Base-by-base conservation (phyloP, 129 eudicot genomes). In the Chrysanthemum lavandulifolium region DNA sequence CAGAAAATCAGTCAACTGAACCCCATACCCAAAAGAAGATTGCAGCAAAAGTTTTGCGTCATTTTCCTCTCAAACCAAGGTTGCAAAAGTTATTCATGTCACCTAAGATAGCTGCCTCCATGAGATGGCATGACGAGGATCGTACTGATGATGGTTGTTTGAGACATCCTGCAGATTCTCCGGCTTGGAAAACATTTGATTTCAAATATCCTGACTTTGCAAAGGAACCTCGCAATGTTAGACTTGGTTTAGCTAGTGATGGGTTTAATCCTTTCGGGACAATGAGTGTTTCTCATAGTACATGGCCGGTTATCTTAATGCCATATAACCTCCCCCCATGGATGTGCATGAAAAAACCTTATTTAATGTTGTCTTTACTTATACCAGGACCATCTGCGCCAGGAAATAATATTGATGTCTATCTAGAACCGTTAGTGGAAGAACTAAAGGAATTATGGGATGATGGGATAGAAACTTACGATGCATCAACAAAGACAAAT, bases 321-420 rank as follows among this genome's bases (percentile, higher is more conserved):
- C 48, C 67, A 13, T 61, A 61, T 61, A 61, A 61, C n/a, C 67
- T 61, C 19, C 67, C n/a, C n/a, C 67, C 49, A 27, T 61, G 48
- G 21, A 61, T 61, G 49, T 61, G 49, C 67, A 61, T 61, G 67
- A 61, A 61, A n/a, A 11, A 61, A 31, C 67, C 67, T 29, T 27
- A 61, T 31, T 31, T 61, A 8, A 61, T 61, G 48, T 2, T 61
- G 14, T 61, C 48, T 1, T 13, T 29, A 13, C 48, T 61, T 61
- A 31, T 61, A 27, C 67, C 21, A 5, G 67, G n/a, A 16, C 66
- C 66, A 61, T 61, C 19, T 13, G 13, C 67, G 0, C 67, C 48
- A 5, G 67, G n/a, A 15, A 61, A 61, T 61, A 61, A 61, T 29
- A 61, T 61, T 27, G 19, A 61, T 29, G 19, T 61, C 48, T 61